Conservation (phyloP, 2,329 filamentous ascomycete genomes). For the Claviceps cyperi region DNA sequence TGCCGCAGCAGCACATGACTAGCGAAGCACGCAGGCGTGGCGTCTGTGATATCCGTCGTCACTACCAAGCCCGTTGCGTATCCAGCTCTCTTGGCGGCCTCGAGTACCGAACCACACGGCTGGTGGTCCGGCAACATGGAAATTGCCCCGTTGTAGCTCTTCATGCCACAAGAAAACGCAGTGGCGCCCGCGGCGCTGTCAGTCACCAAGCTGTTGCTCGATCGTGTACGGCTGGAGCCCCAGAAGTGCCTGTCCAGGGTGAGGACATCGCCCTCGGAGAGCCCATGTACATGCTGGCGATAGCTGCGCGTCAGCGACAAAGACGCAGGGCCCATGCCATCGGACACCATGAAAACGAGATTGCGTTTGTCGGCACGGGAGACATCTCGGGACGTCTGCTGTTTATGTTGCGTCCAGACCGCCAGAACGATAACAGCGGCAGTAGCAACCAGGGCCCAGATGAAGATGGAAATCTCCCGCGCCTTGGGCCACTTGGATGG, state of each 20-base stretch:
- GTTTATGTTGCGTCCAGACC: slow-evolving; percentile 61
- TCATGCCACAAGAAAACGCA: slow-evolving; percentile 80
- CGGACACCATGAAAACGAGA: slow-evolving; percentile 96
- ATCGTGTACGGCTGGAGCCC: slow-evolving; percentile 77
- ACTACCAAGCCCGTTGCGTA: slow-evolving; percentile 91
- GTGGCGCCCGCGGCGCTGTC: slow-evolving; percentile 96
- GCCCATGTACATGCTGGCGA: slow-evolving; percentile 58
- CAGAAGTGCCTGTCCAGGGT: slow-evolving; percentile 79
- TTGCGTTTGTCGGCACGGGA: slow-evolving; percentile 60
- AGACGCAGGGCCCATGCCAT: slow-evolving; percentile 94
- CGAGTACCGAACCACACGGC: slow-evolving; percentile 82
- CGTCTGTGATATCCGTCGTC: slow-evolving; percentile 88
- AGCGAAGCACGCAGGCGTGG: slow-evolving; percentile 89
- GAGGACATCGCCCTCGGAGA: slow-evolving; percentile 64
- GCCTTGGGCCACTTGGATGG: slow-evolving; percentile 35
- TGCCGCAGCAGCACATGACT: slow-evolving; percentile 67
- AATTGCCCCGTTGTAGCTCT: slow-evolving; percentile 96
- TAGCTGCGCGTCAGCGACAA: slow-evolving; percentile 77
- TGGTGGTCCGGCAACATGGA: slow-evolving; percentile 71
- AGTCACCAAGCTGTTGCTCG: slow-evolving; percentile 72
- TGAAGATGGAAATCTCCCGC: slow-evolving; percentile 4
- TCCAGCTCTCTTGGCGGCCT: slow-evolving; percentile 82
- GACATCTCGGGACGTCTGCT: slow-evolving; percentile 26
- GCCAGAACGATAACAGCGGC: slow-evolving; percentile 4
- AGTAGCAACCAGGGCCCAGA: slow-evolving; percentile 4